Base-by-base conservation (phyloP, 768 basidiomycete genomes). In the Leccinum uliginosum region DNA sequence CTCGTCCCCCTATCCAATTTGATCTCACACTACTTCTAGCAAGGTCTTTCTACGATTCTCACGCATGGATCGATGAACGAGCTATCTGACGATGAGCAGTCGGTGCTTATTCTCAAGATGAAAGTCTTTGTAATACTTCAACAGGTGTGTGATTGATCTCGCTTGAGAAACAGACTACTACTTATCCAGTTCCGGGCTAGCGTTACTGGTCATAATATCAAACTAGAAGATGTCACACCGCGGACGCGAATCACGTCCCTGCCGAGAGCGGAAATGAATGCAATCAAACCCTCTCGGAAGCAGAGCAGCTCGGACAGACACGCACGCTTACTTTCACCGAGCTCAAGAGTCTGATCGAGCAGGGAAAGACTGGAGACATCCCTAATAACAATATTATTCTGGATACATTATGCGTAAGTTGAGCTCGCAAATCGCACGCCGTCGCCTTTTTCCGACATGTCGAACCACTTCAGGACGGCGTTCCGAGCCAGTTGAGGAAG, bases 341-440 rank as follows among this genome's bases (percentile, higher is more conserved):
- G 68, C 72, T 92, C 53, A 82, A 88, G 63, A 76, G 77, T 34
- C 74, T 92, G 57, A 87, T 92, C 57, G 82, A 88, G 62, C 75
- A 85, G 19, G 89, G 89, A 17, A 82, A 78, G 59, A 80, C 82
- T 4, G 86, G 89, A 60, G 73, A 84, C 66, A 89, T 92, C 35
- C 90, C 90, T 1, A 87, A 91, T 64, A 92, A 91, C 67, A 88
- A 84, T 61, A 58, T 78, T 53, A 89, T 92, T 46, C 83, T 86
- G 0, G 77, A 85, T n/a, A 73, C 67, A 2, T 62, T 91, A 34
- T 88, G 85, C 72, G 90, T 89, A 65, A 59, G 82, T 67, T 34
- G 32, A 21, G 53, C 40, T 35, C 27, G 40, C 60, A 38, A 51
- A 58, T 38, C 49, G 9, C 24, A 27, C 6, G 8, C 10, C 10